phyloP scores from a whole-genome alignment of 108 stramenopile genomes.

The Nannochloropsis gaditana region DNA sequence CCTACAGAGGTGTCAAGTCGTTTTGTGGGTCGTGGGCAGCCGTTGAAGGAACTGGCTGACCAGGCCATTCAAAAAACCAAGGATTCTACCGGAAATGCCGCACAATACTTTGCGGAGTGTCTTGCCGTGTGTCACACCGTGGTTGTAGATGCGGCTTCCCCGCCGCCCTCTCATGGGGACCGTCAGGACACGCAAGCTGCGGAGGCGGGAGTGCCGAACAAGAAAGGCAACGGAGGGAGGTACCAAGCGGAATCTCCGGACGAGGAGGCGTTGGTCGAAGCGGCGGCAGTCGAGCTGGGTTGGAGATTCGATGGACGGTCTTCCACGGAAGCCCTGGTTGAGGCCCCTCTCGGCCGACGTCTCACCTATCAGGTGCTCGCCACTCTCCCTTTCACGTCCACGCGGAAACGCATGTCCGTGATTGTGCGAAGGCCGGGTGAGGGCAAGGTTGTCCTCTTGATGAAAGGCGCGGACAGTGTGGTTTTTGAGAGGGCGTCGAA shows the following conservation, averaged over 20 bases:
- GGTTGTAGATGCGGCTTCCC: constrained; percentile 45
- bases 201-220: too few species aligned
- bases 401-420: constrained; percentile 54
- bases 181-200: too few species aligned
- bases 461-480: constrained; percentile 59
- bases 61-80: background rate
- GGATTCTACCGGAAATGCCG: background rate
- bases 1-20: background rate
- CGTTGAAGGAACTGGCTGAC: background rate
- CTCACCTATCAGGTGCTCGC: constrained; percentile 41
- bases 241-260: constrained; percentile 60
- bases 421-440: constrained; percentile 28
- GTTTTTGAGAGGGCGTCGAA: constrained; percentile 40
- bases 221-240: too few species aligned
- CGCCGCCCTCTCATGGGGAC: background rate
- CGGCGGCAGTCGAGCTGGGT: constrained; percentile 32
- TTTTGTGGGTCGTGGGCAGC: background rate
- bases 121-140: constrained; percentile 57
- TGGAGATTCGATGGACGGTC: background rate
- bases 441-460: background rate
- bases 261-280: constrained; percentile 58
- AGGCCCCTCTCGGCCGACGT: background rate
- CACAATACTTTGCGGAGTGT: constrained; percentile 34
- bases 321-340: background rate
- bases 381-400: constrained; percentile 48